Percentiles rank a stretch among this genome's conserved stretches.
Conservation (phyloP, 164 flowering plant genomes). For the Nymphaea colorata region DNA sequence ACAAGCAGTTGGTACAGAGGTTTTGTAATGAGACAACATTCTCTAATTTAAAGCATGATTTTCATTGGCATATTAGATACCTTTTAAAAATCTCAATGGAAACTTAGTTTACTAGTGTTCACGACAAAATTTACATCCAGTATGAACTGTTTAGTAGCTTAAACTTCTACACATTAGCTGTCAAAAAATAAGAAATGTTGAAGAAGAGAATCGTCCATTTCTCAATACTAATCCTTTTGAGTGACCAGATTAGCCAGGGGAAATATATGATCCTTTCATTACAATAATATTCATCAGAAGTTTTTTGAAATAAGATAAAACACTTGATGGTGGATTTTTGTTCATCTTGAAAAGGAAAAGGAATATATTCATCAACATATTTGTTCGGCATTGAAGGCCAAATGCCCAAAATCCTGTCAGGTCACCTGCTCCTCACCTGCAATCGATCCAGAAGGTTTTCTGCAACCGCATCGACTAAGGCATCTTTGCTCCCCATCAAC, state of each 20-base stretch:
- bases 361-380: not conserved
- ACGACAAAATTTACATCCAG: no score
- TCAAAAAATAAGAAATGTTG: no score
- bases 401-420: not conserved
- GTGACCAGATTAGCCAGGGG: no score
- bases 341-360: not conserved
- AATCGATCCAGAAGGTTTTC: conserved; percentile 83
- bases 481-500: conserved; percentile 56
- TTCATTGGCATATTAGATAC: no score
- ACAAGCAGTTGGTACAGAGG: not conserved
- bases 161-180: no score
- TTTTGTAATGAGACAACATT: not conserved
- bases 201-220: no score
- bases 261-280: not conserved
- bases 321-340: no score
- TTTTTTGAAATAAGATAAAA: not conserved
- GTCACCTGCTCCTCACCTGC: conserved; percentile 31
- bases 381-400: not conserved
- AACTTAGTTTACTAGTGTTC: not conserved
- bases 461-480: conserved; percentile 66
- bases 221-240: no score
- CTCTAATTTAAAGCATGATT: no score
- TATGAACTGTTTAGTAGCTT: no score
- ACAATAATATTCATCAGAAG: not conserved
- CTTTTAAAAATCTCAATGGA: no score